phyloP scores from a whole-genome alignment of 805 yeast genomes.

The Yamadazyma paraphyllophila region DNA sequence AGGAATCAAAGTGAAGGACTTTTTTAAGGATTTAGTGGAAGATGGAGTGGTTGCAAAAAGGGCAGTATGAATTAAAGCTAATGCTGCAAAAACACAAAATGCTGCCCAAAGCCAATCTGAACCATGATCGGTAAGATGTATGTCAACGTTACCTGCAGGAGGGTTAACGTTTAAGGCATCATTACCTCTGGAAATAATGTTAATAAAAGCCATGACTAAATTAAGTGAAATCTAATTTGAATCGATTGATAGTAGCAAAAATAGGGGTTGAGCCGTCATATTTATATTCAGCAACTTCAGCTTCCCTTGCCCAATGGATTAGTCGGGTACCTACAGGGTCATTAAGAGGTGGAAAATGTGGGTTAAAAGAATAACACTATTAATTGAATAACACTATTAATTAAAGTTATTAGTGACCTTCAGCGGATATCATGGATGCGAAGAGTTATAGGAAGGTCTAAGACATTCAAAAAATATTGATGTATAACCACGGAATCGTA shows the following conservation, averaged over 20 bases:
- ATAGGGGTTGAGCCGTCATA: constrained; percentile 9
- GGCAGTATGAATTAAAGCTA: constrained; percentile 29
- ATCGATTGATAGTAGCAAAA: background rate
- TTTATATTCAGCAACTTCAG: background rate
- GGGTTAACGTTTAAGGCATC: constrained; percentile 46
- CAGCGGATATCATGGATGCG: background rate
- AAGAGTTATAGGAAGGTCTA: too few relatives aligned
- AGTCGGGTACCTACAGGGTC: background rate
- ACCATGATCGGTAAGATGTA: constrained; percentile 55
- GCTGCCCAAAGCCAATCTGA: constrained; percentile 70
- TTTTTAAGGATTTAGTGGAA: constrained; percentile 26
- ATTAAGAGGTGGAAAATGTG: background rate
- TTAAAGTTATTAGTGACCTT: background rate
- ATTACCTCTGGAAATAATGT: constrained; percentile 23
- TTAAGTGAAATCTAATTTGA: background rate
- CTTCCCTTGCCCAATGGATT: background rate
- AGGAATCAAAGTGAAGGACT: constrained; percentile 40
- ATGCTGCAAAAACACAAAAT: constrained; percentile 45
- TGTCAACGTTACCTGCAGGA: constrained; percentile 37
- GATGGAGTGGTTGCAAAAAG: constrained; percentile 24
- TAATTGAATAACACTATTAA: background rate
- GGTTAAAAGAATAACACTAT: too few relatives aligned
- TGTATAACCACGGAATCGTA: too few relatives aligned
- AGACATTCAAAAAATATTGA: too few relatives aligned
- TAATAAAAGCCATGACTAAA: constrained; percentile 7